A percentile compares a stretch with the other conserved stretches of the same genome.
Conservation (phyloP, 352 stramenopile genomes). For the Pythium coloratum region DNA sequence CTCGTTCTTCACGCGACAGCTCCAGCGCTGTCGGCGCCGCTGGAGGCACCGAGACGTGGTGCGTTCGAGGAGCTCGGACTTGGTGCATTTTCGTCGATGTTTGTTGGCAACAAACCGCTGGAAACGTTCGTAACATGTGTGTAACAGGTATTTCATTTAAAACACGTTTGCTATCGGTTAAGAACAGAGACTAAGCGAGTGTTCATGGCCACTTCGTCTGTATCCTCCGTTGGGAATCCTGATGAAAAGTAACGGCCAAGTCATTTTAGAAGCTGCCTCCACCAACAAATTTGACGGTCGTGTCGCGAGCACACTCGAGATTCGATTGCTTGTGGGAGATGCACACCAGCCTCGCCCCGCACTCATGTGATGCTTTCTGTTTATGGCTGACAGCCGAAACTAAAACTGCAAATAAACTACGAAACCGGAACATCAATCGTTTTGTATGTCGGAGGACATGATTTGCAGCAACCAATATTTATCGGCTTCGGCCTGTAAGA, state of each 20-base stretch:
- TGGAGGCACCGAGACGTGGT: constrained; percentile 20
- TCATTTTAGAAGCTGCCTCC: too few relatives aligned
- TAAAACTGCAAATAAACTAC: too few relatives aligned
- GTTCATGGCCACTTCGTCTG: not conserved
- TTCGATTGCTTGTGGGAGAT: not conserved
- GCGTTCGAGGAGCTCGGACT: constrained; percentile 13
- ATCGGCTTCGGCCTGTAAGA: too few relatives aligned
- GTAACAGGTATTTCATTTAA: not conserved
- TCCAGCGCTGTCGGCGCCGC: constrained; percentile 8
- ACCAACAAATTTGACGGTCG: too few relatives aligned
- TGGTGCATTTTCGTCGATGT: constrained; percentile 15
- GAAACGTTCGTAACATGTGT: not conserved
- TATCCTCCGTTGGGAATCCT: too few relatives aligned
- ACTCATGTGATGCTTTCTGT: not conserved
- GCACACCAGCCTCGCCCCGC: too few relatives aligned
- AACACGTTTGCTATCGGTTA: not conserved
- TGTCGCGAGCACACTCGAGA: not conserved
- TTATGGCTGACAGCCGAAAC: too few relatives aligned
- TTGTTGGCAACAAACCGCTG: not conserved
- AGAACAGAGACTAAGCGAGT: not conserved
- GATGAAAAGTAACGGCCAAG: too few relatives aligned
- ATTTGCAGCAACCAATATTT: too few relatives aligned
- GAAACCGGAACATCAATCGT: too few relatives aligned
- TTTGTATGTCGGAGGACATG: too few relatives aligned
- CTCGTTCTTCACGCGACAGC: constrained; percentile 46